phyloP scores from a whole-genome alignment of 768 basidiomycete species.

The Suillus hirtellus region DNA sequence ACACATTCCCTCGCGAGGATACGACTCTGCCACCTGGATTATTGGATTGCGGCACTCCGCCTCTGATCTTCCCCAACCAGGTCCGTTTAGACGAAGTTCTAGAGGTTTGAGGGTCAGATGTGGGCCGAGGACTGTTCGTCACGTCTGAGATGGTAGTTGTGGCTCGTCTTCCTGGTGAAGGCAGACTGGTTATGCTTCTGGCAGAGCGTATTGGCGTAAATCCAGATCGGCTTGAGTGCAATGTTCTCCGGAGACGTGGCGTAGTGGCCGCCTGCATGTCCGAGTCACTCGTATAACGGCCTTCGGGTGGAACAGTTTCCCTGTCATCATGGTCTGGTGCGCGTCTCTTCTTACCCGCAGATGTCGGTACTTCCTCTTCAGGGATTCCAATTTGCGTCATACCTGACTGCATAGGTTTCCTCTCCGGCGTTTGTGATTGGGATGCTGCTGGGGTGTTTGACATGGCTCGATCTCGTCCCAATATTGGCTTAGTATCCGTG shows the following conservation, averaged over 20 bases:
- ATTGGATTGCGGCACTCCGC: conserved; percentile 28
- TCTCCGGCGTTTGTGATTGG: conserved; percentile 58
- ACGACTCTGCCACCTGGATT: conserved; percentile 6
- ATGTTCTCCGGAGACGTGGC: conserved; percentile 61
- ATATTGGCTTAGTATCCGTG: conserved; percentile 14
- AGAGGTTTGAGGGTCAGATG: conserved; percentile 23
- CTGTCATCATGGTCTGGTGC: conserved; percentile 78
- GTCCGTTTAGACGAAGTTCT: conserved; percentile 55
- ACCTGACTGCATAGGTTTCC: conserved; percentile 12
- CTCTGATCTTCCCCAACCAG: conserved; percentile 74
- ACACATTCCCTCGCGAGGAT: conserved; percentile 13
- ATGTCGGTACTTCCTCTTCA: conserved; percentile 41
- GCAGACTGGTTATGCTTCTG: conserved; percentile 32
- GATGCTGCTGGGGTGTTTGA: conserved; percentile 46
- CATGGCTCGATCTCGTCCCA: conserved; percentile 26
- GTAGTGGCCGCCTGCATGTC: conserved; percentile 43
- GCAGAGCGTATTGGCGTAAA: conserved; percentile 68
- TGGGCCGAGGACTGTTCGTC: conserved; percentile 61
- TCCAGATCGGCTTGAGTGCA: conserved; percentile 59
- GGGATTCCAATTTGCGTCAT: conserved; percentile 49
- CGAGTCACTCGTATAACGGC: conserved; percentile 49
- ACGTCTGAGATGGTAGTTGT: conserved; percentile 55
- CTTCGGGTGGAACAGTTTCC: conserved; percentile 62
- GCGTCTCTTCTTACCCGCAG: conserved; percentile 66
- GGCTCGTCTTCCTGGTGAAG: conserved; percentile 51